Evolutionary conservation across 495 filamentous ascomycete species (phyloP).

Genomic region (Massariosphaeria phaeospora): DNA sequence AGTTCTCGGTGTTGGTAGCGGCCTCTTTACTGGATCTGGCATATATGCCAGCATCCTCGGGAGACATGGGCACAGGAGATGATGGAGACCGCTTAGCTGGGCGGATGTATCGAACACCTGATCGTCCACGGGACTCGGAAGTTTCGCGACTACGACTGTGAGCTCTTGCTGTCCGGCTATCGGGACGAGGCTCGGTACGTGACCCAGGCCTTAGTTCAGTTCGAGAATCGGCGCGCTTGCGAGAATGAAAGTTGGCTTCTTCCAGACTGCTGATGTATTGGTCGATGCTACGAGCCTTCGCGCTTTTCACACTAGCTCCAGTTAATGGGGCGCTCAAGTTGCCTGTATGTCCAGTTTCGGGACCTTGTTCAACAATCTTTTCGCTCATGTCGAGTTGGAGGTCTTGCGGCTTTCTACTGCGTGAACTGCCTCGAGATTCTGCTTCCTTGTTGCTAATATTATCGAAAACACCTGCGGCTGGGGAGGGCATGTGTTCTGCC

Average conservation of each 20-base stretch:
- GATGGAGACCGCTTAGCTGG: constrained; percentile 84
- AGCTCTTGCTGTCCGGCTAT: constrained; percentile 34
- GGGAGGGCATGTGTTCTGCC: constrained; percentile 49
- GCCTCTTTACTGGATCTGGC: constrained; percentile 24
- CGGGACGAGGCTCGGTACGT: constrained; percentile 39
- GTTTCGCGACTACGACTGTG: constrained; percentile 51
- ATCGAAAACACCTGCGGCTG: constrained; percentile 52
- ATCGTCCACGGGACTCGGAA: constrained; percentile 65
- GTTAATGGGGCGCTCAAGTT: constrained; percentile 39
- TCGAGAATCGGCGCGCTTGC: constrained; percentile 45
- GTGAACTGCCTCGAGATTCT: constrained; percentile 59
- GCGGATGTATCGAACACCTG: constrained; percentile 62
- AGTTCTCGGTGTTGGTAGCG: constrained; percentile 40
- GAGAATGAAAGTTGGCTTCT: constrained; percentile 60
- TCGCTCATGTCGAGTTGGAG: constrained; percentile 51
- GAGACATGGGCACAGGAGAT: constrained; percentile 87
- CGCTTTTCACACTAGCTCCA: constrained; percentile 36
- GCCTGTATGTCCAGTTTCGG: constrained; percentile 4
- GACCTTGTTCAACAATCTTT: constrained; percentile 16
- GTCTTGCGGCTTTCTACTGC: constrained; percentile 74
- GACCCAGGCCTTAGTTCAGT: constrained; percentile 47
- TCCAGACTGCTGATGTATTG: constrained; percentile 86
- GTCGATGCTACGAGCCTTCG: constrained; percentile 62
- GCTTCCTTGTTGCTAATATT: constrained; percentile 53
- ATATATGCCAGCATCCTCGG: constrained; percentile 55